Base-by-base conservation (phyloP, 2,329 filamentous ascomycete species). In the Trichoderma oligosporum region DNA sequence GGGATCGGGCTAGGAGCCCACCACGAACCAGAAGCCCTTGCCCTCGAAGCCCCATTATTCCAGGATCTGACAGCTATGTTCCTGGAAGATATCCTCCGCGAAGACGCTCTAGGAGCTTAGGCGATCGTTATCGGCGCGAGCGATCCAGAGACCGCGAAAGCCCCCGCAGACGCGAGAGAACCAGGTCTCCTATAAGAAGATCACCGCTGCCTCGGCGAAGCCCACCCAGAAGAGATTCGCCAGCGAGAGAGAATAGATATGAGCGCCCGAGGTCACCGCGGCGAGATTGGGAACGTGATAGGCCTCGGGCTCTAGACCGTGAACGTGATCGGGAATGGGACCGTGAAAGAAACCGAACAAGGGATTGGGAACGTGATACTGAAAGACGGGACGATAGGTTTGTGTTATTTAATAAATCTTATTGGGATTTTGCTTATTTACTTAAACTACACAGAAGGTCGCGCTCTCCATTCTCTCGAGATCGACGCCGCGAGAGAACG, bases 381-480 rank as follows among this genome's bases (percentile, higher is more conserved):
- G 75, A 73, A 53, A 71, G 69, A 54, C 74, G 77, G 12, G 76
- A 79, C 55, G 73, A 76, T 33, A 70, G 74, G 70, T 73, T 59
- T 65, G 67, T 42, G 51, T 12, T 7, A 8, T 20, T 36, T 31
- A 36, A 12, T n/a, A 24, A 14, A 12, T 47, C 4, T 8, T 36
- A 8, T 18, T 31, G 29, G 7, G 35, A 60, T 20, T 31, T 61
- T 67, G 55, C 69, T 60, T 61, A 44, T 39, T 22, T 16, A 24
- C n/a, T n/a, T n/a, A n/a, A 33, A 44, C 31, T 61, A 61, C 81
- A 79, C 68, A 75, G 79, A 61, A 74, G 81, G 63, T 84, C 82
- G 22, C 75, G 82, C 46, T 83, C 81, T 31, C 81, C 81, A 1
- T 76, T 74, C 58, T 73, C 74, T 36, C 72, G 78, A 65, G 79